A percentile compares a stretch with the other conserved stretches of the same genome.
These are phyloP conservation scores for Perkinsus marinus DNA, from an alignment of 169 alveolate species.

Conservation along the genomic window DNA sequence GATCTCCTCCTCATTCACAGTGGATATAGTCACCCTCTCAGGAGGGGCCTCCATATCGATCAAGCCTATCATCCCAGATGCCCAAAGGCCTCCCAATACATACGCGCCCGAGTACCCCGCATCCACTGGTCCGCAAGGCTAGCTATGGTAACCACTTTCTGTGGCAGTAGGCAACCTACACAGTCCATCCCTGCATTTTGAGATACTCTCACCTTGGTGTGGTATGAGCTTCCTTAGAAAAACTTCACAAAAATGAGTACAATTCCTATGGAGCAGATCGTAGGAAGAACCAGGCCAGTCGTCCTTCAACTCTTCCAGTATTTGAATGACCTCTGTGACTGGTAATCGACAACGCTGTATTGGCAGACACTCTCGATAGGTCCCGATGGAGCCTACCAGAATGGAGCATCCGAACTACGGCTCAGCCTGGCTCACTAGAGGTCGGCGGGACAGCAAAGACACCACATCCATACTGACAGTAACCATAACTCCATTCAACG, in stretches of 20 bases:
- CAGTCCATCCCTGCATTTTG: neutral
- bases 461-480: neutral
- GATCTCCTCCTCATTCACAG: neutral
- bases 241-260: neutral
- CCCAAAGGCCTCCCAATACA: too few species aligned
- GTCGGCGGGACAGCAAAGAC: neutral
- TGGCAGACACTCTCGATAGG: neutral
- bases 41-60: neutral
- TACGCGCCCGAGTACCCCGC: too few species aligned
- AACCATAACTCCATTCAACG: neutral
- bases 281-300: neutral
- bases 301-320: neutral
- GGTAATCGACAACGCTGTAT: neutral
- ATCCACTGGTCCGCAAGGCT: neutral
- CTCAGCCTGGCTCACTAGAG: neutral
- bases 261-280: neutral
- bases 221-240: neutral
- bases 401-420: neutral
- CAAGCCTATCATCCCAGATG: too few species aligned
- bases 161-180: neutral
- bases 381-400: neutral
- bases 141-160: neutral
- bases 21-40: neutral
- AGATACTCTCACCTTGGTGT: neutral
- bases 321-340: neutral